These are phyloP conservation scores for Usnea hakonensis DNA, from an alignment of 495 filamentous ascomycete genomes.

Conservation along the genomic window DNA sequence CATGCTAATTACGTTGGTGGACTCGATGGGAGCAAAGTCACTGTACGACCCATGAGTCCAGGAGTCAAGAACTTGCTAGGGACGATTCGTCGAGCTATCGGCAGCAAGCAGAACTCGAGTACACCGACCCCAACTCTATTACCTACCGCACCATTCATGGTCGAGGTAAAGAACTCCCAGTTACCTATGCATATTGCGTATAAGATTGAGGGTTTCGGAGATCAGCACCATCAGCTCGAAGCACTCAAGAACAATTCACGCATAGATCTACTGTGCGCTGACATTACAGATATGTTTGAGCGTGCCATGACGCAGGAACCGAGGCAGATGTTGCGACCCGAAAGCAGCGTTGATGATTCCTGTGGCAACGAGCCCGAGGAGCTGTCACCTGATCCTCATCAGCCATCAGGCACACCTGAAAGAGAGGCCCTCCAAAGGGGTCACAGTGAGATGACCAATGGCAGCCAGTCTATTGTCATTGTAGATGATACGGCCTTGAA, in stretches of 20 bases:
- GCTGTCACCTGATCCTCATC: constrained; percentile 21
- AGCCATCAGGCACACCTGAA: constrained; percentile 8
- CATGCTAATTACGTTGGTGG: constrained; percentile 12
- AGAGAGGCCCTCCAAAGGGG: constrained; percentile 30
- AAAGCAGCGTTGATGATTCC: constrained; percentile 15
- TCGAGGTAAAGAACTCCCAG: constrained; percentile 34
- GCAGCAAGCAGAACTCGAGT: constrained; percentile 52
- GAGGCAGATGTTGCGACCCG: constrained; percentile 6
- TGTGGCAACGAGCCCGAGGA: constrained; percentile 20
- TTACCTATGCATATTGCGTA: constrained; percentile 42
- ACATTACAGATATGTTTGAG: constrained; percentile 58
- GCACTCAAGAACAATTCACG: constrained; percentile 35
- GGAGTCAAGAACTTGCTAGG: constrained; percentile 82
- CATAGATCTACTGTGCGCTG: constrained; percentile 75
- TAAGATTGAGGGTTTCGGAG: constrained; percentile 39
- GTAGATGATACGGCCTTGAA: constrained; percentile 52
- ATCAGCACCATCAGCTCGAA: constrained; percentile 34
- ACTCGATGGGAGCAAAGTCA: constrained; percentile 20
- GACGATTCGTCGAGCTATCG: constrained; percentile 79
- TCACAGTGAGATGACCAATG: constrained; percentile 59
- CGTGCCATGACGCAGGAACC: constrained; percentile 18
- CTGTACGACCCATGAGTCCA: constrained; percentile 40
- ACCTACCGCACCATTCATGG: constrained; percentile 14
- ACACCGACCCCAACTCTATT: constrained; percentile 27
- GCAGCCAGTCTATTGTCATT: constrained; percentile 82